These are phyloP conservation scores for Tephrocybe rancida DNA, from an alignment of 768 basidiomycete species.

Conservation along the genomic window DNA sequence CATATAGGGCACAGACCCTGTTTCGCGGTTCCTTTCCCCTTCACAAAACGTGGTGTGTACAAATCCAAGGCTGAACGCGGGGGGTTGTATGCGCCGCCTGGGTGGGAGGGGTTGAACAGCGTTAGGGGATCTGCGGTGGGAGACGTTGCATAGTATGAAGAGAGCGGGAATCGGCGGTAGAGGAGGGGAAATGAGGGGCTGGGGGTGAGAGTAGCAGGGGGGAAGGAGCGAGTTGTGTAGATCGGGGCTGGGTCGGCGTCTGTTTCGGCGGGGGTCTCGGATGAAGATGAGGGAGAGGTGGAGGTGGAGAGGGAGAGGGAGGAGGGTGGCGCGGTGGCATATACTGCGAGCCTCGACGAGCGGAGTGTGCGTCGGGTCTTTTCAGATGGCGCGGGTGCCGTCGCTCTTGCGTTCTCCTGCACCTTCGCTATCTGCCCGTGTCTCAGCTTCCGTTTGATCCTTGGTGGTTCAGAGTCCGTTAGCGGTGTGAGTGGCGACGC, in stretches of 20 bases:
- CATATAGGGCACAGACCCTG: slow-evolving; percentile 82
- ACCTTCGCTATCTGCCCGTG: too few relatives aligned
- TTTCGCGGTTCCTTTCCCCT: slow-evolving; percentile 67
- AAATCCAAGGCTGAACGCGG: slow-evolving; percentile 66
- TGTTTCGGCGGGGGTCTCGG: neutral
- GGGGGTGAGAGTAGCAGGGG: slow-evolving; percentile 36
- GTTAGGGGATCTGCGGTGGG: slow-evolving; percentile 20
- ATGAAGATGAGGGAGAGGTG: neutral
- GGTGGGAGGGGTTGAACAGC: slow-evolving; percentile 36
- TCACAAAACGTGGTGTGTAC: slow-evolving; percentile 79
- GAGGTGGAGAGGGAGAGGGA: neutral
- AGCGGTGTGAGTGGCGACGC: neutral
- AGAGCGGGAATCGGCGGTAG: slow-evolving; percentile 72
- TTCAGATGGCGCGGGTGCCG: too few relatives aligned
- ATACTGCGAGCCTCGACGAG: neutral
- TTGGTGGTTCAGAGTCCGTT: neutral
- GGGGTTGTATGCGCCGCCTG: slow-evolving; percentile 58
- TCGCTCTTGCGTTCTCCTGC: too few relatives aligned
- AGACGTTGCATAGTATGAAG: slow-evolving; percentile 49
- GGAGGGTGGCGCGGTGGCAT: neutral
- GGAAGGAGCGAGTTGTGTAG: slow-evolving; percentile 52
- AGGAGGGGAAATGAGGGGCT: slow-evolving; percentile 57
- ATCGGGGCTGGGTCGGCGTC: slow-evolving; percentile 2
- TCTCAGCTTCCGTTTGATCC: neutral
- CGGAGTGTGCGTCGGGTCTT: neutral